Evolutionary conservation across 2,329 filamentous ascomycete species (phyloP).

Genomic region (Seiridium unicorne): DNA sequence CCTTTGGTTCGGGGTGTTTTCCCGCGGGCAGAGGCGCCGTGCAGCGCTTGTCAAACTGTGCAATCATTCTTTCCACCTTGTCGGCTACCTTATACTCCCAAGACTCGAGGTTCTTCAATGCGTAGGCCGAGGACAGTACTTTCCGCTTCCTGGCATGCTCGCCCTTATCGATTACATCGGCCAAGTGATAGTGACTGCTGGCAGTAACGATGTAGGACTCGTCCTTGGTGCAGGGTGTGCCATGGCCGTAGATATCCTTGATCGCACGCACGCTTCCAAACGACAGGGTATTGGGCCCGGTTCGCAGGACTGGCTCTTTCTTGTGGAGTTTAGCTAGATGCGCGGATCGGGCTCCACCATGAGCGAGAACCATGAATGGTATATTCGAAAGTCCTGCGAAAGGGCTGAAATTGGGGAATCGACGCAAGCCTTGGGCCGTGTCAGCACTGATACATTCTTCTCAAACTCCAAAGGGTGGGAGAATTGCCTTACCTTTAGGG

Average conservation of each 20-base stretch:
- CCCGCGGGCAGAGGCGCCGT: slow-evolving; percentile 32
- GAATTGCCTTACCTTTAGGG: slow-evolving; percentile 30
- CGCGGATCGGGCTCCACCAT: slow-evolving; percentile 39
- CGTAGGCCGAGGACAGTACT: slow-evolving; percentile 48
- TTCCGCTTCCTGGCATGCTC: slow-evolving; percentile 52
- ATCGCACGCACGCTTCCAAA: slow-evolving; percentile 40
- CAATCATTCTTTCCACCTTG: slow-evolving; percentile 43
- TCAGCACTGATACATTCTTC: neutral
- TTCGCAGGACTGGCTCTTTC: slow-evolving; percentile 41
- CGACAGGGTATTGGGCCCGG: slow-evolving; percentile 42
- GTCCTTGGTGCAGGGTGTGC: slow-evolving; percentile 49
- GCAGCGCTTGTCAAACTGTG: slow-evolving; percentile 39
- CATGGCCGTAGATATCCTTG: slow-evolving; percentile 51
- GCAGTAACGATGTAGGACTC: slow-evolving; percentile 41
- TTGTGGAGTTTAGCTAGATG: slow-evolving; percentile 43
- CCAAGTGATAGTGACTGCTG: slow-evolving; percentile 49
- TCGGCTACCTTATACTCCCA: slow-evolving; percentile 56
- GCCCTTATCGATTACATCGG: slow-evolving; percentile 49
- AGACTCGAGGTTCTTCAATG: slow-evolving; percentile 50
- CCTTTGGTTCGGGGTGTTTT: slow-evolving; percentile 26
- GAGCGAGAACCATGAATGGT: slow-evolving; percentile 44
- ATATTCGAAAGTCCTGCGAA: slow-evolving; percentile 44
- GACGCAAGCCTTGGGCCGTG: slow-evolving; percentile 34
- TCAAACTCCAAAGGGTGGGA: no score
- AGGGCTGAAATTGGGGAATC: slow-evolving; percentile 40